Base-by-base conservation (phyloP, 202 grass and related monocot species). In the Tripidium arundinaceum region DNA sequence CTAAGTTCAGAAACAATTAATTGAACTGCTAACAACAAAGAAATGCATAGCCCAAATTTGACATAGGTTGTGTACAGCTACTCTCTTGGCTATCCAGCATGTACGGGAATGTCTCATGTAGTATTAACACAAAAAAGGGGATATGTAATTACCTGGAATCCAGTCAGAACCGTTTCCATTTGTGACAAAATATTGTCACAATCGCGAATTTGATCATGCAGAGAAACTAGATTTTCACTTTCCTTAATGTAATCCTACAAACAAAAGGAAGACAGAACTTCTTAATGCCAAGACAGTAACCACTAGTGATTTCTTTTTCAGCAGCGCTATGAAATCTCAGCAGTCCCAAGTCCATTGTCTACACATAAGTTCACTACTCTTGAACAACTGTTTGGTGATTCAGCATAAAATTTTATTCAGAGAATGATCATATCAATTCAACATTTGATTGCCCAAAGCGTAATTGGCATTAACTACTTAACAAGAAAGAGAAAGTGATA, bases 231-330 rank as follows among this genome's bases (percentile, higher is more conserved):
- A 38, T 98, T 98, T 66, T 95, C 92, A 64, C 92, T 98, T 75
- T 98, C 96, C 86, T 83, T 89, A 76, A 98, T 98, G 69, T 98
- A 98, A 93, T 98, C 96, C 96, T 98, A 66, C 81, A 83, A 67
- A 49, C 63, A 54, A 11, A 68, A 86, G 26, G 46, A 62, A 81
- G 61, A 74, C 11, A 65, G 12, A 2, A 26, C 76, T 29, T 36
- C 76, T 29, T 36, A 75, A 70, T 7, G 34, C 21, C 65, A 89
- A 78, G 22, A 5, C 14, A 62, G 26, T 19, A 72, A 52, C 45
- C 70, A 52, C 27, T 34, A 33, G 16, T 34, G 6, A 72, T 72
- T 72, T 21, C 8, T 46, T 71, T 47, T 19, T 11, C 41, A 49
- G 68, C 14, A 49, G 25, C 14, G 8, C 4, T 71, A 49, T 3